Base-by-base conservation (phyloP, 257 asterid genomes). In the Agastache rugosa region DNA sequence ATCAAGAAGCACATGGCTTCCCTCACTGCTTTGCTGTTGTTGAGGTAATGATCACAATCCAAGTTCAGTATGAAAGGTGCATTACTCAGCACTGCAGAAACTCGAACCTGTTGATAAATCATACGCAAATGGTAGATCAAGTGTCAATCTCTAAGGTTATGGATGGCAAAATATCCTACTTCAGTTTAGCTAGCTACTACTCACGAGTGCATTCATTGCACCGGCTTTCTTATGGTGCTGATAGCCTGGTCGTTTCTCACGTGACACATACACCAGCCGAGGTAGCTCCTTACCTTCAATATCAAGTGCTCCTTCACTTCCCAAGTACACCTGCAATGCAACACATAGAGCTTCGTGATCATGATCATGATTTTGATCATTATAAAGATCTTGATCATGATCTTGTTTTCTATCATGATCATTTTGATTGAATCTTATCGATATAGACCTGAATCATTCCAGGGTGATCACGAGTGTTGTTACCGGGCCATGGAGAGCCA, bases 401-500 rank as follows among this genome's bases (percentile, higher is more conserved):
- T 29, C 34, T 29, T 29, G 34, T 29, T 29, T 29, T 29, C n/a
- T n/a, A 29, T 59, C 17, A 1, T 35, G 8, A 35, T 63, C 55
- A 35, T 35, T 35, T 35, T 35, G 39, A 8, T 17, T 29, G 3
- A 35, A 35, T 35, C 8, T 35, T 22, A 29, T 63, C 55, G 4
- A 5, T 35, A 23, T 23, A 35, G 39, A 88, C 93, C 89, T 90
- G 96, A 81, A 90, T 88, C 96, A 90, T 90, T 67, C 96, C 96
- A 41, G 96, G 93, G 75, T 90, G 96, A 71, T 90, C 95, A 1
- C 95, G 83, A 23, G 91, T 88, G 85, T 85, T 88, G 81, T 90
- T 90, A 51, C 96, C 96, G 8, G 96, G 96, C 96, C 96, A 90
- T 0, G 90, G 95, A 10, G 95, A 84, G 11, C 96, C 96, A 71